Conservation (phyloP, 768 basidiomycete genomes). For the Hypholoma fasciculare region DNA sequence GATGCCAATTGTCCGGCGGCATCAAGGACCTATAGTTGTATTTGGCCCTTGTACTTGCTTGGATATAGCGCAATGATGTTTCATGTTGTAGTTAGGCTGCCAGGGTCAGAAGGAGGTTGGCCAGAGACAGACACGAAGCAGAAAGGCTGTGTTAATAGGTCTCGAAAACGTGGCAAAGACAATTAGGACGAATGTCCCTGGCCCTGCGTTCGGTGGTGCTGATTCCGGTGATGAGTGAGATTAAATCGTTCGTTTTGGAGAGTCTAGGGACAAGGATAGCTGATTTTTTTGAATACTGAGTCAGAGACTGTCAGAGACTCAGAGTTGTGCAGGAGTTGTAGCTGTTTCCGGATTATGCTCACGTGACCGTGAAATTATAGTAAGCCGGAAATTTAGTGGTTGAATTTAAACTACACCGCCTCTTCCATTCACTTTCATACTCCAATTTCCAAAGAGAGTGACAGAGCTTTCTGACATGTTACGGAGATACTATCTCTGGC, state of each 20-base stretch:
- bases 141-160: constrained; percentile 6
- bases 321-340: too few species aligned
- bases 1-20: constrained; percentile 20
- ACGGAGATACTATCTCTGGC: background rate
- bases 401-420: background rate
- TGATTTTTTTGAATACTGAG: too few species aligned
- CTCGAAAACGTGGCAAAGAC: constrained; percentile 15
- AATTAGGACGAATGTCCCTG: too few species aligned
- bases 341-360: too few species aligned
- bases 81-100: constrained; percentile 12
- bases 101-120: background rate
- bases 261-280: too few species aligned
- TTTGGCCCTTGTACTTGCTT: constrained; percentile 20
- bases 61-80: constrained; percentile 16
- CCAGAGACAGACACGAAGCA: background rate
- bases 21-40: constrained; percentile 19
- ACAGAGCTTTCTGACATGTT: background rate
- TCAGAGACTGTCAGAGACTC: too few species aligned
- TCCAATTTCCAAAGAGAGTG: background rate
- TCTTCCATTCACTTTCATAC: background rate
- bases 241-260: too few species aligned
- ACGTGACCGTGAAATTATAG: background rate
- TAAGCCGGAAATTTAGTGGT: background rate
- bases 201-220: too few species aligned
- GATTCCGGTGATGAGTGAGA: too few species aligned